These are phyloP conservation scores for Salix exigua DNA, from an alignment of 345 rosid genomes.

Conservation along the genomic window DNA sequence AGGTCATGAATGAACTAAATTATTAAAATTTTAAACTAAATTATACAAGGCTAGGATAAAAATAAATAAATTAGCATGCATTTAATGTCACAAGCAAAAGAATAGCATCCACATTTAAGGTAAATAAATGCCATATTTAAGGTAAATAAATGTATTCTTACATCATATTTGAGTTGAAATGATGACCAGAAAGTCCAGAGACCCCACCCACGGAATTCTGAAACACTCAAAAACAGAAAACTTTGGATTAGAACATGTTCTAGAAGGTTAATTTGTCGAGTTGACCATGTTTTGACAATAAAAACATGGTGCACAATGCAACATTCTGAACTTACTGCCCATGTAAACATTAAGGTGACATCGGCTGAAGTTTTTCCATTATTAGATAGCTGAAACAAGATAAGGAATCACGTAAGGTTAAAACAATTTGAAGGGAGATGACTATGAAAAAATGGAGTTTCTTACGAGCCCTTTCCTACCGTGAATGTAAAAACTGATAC, in stretches of 20 bases:
- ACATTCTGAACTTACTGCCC: conserved; percentile 63
- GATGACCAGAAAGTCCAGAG: conserved; percentile 81
- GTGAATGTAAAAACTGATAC: conserved; percentile 81
- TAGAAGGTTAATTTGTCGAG: neutral
- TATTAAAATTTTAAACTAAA: neutral
- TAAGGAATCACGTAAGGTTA: conserved; percentile 13
- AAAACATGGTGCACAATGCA: neutral
- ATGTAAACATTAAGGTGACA: conserved; percentile 80
- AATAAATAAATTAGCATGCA: neutral
- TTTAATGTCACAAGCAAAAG: neutral
- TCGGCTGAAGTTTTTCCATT: conserved; percentile 64
- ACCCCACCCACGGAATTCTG: conserved; percentile 93
- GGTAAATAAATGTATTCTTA: conserved; percentile 26
- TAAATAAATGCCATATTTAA: neutral
- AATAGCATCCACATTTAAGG: neutral
- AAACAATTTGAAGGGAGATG: neutral
- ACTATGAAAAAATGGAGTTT: neutral
- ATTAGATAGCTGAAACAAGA: conserved; percentile 57
- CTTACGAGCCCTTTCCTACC: conserved; percentile 38
- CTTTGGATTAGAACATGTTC: neutral
- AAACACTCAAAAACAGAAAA: neutral
- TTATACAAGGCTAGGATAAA: no score
- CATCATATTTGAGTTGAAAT: conserved; percentile 63
- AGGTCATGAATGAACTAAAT: conserved; percentile 3
- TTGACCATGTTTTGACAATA: neutral